Conservation (phyloP, 768 basidiomycete genomes). For the Ephemerocybe angulata region DNA sequence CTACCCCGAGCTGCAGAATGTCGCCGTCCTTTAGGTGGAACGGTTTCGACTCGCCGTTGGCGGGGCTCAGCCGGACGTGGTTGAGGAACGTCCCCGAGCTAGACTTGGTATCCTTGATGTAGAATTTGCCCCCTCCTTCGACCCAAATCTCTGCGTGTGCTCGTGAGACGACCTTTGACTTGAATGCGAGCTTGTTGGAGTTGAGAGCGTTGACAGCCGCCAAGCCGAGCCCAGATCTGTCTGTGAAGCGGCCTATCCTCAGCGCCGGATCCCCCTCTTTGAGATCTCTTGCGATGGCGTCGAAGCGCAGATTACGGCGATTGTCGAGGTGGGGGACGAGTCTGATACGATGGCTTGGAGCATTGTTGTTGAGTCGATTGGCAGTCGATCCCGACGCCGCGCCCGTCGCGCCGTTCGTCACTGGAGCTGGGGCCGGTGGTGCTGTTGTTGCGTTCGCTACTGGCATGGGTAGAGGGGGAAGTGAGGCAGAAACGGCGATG, state of each 20-base stretch:
- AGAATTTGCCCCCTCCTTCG: slow-evolving; percentile 66
- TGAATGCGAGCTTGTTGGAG: slow-evolving; percentile 88
- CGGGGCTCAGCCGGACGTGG: slow-evolving; percentile 82
- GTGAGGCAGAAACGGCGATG: slow-evolving; percentile 29
- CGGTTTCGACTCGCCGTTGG: slow-evolving; percentile 75
- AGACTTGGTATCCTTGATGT: slow-evolving; percentile 85
- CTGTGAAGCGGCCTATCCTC: slow-evolving; percentile 93
- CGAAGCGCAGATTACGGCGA: slow-evolving; percentile 84
- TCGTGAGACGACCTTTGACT: slow-evolving; percentile 91
- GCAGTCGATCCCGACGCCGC: slow-evolving; percentile 8
- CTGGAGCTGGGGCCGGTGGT: slow-evolving; percentile 11
- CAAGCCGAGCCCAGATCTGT: slow-evolving; percentile 66
- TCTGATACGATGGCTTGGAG: slow-evolving; percentile 65
- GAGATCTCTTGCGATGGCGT: slow-evolving; percentile 87
- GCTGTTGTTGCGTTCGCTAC: slow-evolving; percentile 24
- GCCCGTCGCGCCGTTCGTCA: slow-evolving; percentile 1
- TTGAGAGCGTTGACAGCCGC: slow-evolving; percentile 64
- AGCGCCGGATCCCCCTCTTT: slow-evolving; percentile 63
- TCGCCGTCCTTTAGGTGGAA: slow-evolving; percentile 88
- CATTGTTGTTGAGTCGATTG: slow-evolving; percentile 11
- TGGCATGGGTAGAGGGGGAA: slow-evolving; percentile 19
- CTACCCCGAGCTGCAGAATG: slow-evolving; percentile 90
- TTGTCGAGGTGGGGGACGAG: slow-evolving; percentile 95
- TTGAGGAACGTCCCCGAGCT: slow-evolving; percentile 94
- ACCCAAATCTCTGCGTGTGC: slow-evolving; percentile 95